These are phyloP conservation scores for Dendryphion nanum DNA, from an alignment of 2,329 filamentous ascomycete species.

Conservation along the genomic window DNA sequence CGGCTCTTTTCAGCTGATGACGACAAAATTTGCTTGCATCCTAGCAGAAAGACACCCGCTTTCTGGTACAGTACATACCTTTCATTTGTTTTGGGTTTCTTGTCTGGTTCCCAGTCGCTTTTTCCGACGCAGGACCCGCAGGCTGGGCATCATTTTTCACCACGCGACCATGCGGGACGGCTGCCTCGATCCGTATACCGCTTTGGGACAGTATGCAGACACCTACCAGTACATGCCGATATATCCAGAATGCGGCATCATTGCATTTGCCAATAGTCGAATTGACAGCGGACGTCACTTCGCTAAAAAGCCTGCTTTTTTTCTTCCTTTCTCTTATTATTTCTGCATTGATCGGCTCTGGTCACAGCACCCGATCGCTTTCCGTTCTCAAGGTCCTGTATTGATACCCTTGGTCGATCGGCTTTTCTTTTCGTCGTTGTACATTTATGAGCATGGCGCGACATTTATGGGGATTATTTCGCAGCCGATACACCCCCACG, in stretches of 20 bases:
- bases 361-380: not conserved
- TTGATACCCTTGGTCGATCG: not conserved
- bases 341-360: too few relatives aligned
- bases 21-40: too few relatives aligned
- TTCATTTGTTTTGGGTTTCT: constrained; percentile 8
- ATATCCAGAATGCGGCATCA: not conserved
- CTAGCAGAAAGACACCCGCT: constrained; percentile 13
- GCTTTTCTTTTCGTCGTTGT: not conserved
- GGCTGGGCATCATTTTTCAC: not conserved
- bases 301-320: constrained; percentile 4
- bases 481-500: too few relatives aligned
- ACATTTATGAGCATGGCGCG: too few relatives aligned
- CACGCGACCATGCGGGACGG: constrained; percentile 5
- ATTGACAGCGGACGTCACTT: constrained; percentile 2
- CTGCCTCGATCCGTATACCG: constrained; percentile 11
- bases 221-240: constrained; percentile 5
- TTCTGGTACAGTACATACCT: constrained; percentile 20
- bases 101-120: constrained; percentile 3
- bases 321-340: constrained; percentile 1
- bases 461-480: too few relatives aligned
- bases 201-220: constrained; percentile 5
- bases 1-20: too few relatives aligned
- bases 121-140: not conserved
- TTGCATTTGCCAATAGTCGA: not conserved
- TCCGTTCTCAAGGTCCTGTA: not conserved